Evolutionary conservation across 495 filamentous ascomycete genomes (phyloP), one percentile per base, ranked within the genome.

Genomic region (Parmelia sp.): DNA sequence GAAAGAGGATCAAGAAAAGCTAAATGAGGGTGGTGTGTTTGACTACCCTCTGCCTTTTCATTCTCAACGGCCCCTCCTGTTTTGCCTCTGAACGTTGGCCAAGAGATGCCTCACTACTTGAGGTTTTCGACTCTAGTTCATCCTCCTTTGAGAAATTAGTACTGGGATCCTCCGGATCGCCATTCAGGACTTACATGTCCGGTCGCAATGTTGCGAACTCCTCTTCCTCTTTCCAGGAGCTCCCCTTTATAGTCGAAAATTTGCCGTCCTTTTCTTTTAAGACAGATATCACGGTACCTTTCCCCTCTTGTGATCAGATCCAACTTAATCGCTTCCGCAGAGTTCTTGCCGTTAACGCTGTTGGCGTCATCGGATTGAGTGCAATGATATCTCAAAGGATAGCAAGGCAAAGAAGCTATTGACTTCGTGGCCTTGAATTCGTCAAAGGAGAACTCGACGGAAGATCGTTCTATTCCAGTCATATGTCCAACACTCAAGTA

Each of bases 381-480:
- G 12, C 21, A 11, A 37, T 68, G 49, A 23, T 35, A 39, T 15
- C 57, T 31, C 12, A 70, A 51, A 37, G 68, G 68, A 60, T 61
- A 65, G 47, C n/a, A 67, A 14, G 68, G 40, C 31, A 70, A 42
- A 27, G 68, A 40, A 10, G 44, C 58, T 7, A 70, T 62, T 5
- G 65, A 49, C 51, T 58, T 60, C 7, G 44, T 39, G 15, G 53
- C 66, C 17, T 68, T 49, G 35, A 70, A 68, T 2, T 44, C 33
- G 15, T 71, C 61, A 29, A 71, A 51, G 17, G 35, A 35, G 33
- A 71, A 44, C 29, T 36, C 25, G 8, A 39, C 15, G 21, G 47
- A 71, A 68, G 8, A 19, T 21, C 2, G 37, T 58, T 10, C 66
- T 63, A 45, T 68, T 53, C 63, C 64, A 69, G 39, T 71, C 69